Evolutionary conservation across 306 rosid species (phyloP), one percentile per base, ranked within the genome.

Genomic region (Castanea mollissima): DNA sequence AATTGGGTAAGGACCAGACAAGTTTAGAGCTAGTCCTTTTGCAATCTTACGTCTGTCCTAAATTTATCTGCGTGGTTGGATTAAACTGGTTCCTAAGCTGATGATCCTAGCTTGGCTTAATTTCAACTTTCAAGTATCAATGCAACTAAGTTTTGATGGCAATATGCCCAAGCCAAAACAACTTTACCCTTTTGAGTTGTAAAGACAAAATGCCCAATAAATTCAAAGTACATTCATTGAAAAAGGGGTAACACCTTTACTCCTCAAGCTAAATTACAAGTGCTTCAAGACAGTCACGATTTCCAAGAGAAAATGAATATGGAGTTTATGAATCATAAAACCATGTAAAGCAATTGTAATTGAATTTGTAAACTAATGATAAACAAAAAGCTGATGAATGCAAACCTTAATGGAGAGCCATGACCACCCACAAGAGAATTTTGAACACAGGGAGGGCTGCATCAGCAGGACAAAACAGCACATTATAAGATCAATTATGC

Each of bases 331-430:
- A 76, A 6, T 21, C 13, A 44, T 35, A 60, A 67, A 73, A 74
- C 55, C 41, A 58, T 13, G 52, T 38, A 35, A 63, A 70, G 21
- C 11, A 83, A 46, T 60, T 16, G 32, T 20, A 69, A n/a, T 68
- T 44, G 57, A 75, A 44, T 69, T 76, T 27, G 71, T 55, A 71
- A 34, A 41, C 6, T 25, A 76, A 23, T 57, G 60, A 74, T 35
- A 74, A 58, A 60, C 23, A 5, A 80, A 74, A 44, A 38, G 75
- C 41, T 16, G 78, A 71, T 18, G 63, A 83, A 81, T 64, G 72
- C 94, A 83, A 75, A 95, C 99, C 99, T 91, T 75, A 46, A 74
- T 0, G 72, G 80, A 75, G 57, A 56, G 14, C 74, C 77, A 90
- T 79, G 82, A 74, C 81, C 81, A 67, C 69, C 82, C 49, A 78